Base-by-base conservation (phyloP, 225 moss, liverwort and hornwort species). In the Climacium dendroides region DNA sequence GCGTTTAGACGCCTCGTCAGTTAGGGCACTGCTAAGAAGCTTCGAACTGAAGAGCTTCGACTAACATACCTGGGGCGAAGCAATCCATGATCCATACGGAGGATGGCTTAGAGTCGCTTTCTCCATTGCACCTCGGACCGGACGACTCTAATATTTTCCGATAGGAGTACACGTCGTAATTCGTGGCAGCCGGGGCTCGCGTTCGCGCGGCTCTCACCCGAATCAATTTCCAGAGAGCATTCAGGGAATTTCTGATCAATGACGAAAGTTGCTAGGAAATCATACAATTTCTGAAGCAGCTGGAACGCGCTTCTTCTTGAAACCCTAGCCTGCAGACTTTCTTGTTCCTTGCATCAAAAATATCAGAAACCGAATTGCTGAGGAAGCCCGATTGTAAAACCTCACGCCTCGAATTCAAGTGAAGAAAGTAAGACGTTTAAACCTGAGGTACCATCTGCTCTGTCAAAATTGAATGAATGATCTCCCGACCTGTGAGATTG, bases 151-250 rank as follows among this genome's bases (percentile, higher is more conserved):
- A 87, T 85, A 59, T 80, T 87, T 89, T 80, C 83, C 87, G 18
- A 64, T 52, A 43, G 81, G 59, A 78, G 77, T 86, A 66, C 91
- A 84, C 82, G 88, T 90, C 88, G 75, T 75, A 83, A 83, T 86
- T 83, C 86, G 86, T 88, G 88, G 30, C 64, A 85, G 85, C 37
- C 74, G 74, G 87, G 83, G 88, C 89, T 88, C 54, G 79, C 87
- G 87, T 89, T 54, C 82, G 79, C 79, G 70, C 43, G 74, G 91
- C 80, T 64, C 74, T 41, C 80, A 84, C 39, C 58, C 23, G 18
- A 22, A 53, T 25, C 35, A 37, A 48, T 73, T 19, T 35, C 24
- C 11, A 47, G 18, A 73, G 34, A 23, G 35, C 19, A 9, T 48
- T 32, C 34, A 6, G 32, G 22, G 45, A 61, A 62, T 39, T 13